Conservation (phyloP, 371 early-diverging fungal species). For the Circinella minor region DNA sequence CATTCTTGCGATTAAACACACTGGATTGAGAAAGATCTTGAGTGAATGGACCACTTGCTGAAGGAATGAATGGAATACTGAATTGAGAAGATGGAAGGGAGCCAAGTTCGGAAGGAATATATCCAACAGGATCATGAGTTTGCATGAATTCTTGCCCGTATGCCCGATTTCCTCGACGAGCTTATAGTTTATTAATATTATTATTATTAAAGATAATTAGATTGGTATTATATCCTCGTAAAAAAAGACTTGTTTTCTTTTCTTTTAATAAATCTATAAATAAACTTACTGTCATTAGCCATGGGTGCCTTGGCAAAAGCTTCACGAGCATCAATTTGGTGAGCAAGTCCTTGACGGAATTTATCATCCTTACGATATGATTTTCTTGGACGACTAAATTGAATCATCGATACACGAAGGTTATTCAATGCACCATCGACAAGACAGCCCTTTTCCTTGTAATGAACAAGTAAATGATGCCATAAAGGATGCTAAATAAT, state of each 20-base stretch:
- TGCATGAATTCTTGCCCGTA: slow-evolving; percentile 64
- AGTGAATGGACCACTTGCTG: slow-evolving; percentile 72
- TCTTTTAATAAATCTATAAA: neutral
- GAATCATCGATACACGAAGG: slow-evolving; percentile 85
- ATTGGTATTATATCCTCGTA: neutral
- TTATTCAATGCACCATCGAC: slow-evolving; percentile 95
- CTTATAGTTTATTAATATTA: slow-evolving; percentile 34
- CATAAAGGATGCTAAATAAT: slow-evolving; percentile 84
- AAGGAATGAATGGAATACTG: slow-evolving; percentile 66
- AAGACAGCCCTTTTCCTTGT: slow-evolving; percentile 88
- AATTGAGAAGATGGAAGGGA: slow-evolving; percentile 62
- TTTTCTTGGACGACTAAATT: slow-evolving; percentile 80
- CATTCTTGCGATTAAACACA: slow-evolving; percentile 50
- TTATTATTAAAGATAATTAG: neutral
- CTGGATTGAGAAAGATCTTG: slow-evolving; percentile 69
- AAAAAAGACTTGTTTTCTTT: neutral
- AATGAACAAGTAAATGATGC: slow-evolving; percentile 94
- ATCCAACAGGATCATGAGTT: slow-evolving; percentile 63
- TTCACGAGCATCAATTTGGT: slow-evolving; percentile 71
- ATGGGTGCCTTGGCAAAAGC: slow-evolving; percentile 67
- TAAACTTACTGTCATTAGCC: slow-evolving; percentile 46
- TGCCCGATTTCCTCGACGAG: slow-evolving; percentile 53
- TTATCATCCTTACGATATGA: slow-evolving; percentile 65
- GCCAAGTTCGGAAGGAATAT: slow-evolving; percentile 62
- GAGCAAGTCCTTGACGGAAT: slow-evolving; percentile 68